Percentiles rank a stretch among this genome's conserved stretches.
Conservation (phyloP, 495 filamentous ascomycete genomes). For the Hypoxylon subgilvum region DNA sequence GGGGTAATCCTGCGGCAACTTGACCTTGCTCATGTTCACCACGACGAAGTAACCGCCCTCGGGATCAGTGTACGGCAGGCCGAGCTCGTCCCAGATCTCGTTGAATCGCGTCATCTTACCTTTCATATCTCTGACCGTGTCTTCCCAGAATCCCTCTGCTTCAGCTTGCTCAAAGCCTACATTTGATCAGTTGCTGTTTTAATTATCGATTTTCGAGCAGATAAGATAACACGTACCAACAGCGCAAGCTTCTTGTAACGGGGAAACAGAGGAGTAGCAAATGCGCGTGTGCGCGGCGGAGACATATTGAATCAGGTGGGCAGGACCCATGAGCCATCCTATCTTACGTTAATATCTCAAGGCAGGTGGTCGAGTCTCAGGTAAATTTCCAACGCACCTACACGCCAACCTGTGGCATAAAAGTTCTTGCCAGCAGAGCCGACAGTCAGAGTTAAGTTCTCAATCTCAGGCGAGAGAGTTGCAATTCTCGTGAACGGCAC, state of each 20-base stretch:
- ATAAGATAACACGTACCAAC: slow-evolving; percentile 58
- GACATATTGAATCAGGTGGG: slow-evolving; percentile 89
- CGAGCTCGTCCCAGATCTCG: slow-evolving; percentile 84
- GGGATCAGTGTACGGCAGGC: slow-evolving; percentile 87
- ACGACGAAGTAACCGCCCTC: slow-evolving; percentile 98
- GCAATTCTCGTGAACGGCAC: slow-evolving; percentile 91
- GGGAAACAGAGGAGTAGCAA: slow-evolving; percentile 92
- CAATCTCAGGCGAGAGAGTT: slow-evolving; percentile 85
- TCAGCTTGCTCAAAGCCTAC: slow-evolving; percentile 85
- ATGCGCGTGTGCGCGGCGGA: slow-evolving; percentile 92
- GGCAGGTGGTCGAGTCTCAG: no score
- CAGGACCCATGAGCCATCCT: slow-evolving; percentile 86
- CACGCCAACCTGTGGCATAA: slow-evolving; percentile 96
- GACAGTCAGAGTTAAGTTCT: slow-evolving; percentile 85
- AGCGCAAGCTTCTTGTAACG: slow-evolving; percentile 94
- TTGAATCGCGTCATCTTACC: slow-evolving; percentile 88
- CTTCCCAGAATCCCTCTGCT: slow-evolving; percentile 84
- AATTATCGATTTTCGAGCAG: background rate
- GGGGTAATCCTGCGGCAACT: slow-evolving; percentile 77
- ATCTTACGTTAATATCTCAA: background rate
- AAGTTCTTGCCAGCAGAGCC: slow-evolving; percentile 97
- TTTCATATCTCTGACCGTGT: slow-evolving; percentile 82
- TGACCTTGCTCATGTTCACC: slow-evolving; percentile 85
- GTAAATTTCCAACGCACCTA: slow-evolving; percentile 57
- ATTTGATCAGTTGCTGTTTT: background rate